phyloP scores from a whole-genome alignment of 331 rosid genomes.

The Malus hybrid region DNA sequence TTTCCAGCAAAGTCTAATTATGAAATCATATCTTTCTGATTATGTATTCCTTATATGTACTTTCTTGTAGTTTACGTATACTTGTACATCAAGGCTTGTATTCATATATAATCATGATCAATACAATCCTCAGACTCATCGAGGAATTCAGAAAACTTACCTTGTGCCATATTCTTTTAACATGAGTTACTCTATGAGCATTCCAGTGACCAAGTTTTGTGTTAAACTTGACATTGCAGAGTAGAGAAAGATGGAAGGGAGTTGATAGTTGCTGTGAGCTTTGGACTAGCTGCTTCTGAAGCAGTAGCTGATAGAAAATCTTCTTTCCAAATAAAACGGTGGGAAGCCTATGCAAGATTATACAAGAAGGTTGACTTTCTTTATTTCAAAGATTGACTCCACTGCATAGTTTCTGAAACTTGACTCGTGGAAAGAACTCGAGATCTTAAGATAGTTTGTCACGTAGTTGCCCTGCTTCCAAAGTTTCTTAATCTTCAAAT shows the following conservation, averaged over 20 bases:
- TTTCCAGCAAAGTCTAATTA: no score
- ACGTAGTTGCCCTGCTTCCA: background rate
- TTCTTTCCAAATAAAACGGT: conserved; percentile 63
- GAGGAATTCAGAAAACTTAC: background rate
- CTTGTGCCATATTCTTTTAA: no score
- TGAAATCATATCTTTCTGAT: no score
- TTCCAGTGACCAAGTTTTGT: background rate
- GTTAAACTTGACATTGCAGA: conserved; percentile 37
- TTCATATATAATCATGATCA: no score
- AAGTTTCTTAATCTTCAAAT: background rate
- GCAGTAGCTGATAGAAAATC: conserved; percentile 90
- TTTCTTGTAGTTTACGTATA: background rate
- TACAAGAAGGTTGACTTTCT: conserved; percentile 64
- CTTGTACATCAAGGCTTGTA: background rate
- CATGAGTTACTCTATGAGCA: background rate
- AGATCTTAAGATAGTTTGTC: background rate
- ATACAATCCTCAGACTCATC: no score
- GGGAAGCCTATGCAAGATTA: conserved; percentile 87
- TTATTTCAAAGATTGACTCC: background rate
- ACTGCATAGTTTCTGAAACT: background rate
- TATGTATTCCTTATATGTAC: background rate
- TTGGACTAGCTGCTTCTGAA: conserved; percentile 78
- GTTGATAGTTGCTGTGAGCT: conserved; percentile 87
- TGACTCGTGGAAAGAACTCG: background rate
- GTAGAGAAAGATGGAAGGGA: conserved; percentile 74